Percentiles rank a stretch among this genome's conserved stretches.
Conservation (phyloP, 306 rosid species). For the Fragaria ananassa region DNA sequence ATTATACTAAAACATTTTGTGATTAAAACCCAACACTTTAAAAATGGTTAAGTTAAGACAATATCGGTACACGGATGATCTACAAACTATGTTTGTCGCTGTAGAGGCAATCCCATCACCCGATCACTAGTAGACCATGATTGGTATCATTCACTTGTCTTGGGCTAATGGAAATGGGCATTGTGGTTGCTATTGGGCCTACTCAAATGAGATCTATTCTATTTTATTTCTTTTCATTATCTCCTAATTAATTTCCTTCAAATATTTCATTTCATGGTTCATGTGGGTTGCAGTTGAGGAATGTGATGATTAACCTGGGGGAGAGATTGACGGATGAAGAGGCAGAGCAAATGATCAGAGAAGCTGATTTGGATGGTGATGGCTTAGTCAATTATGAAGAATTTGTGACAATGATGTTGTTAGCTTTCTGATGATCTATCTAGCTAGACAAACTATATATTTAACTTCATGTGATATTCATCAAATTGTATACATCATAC, state of each 20-base stretch:
- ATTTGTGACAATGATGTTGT: slow-evolving; percentile 67
- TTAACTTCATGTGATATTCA: neutral
- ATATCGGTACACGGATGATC: no score
- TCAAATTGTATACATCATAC: neutral
- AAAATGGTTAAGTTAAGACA: no score
- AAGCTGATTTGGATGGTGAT: slow-evolving; percentile 71
- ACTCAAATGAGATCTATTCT: neutral
- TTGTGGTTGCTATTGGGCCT: neutral
- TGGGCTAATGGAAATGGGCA: neutral
- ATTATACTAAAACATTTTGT: no score
- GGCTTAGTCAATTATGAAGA: slow-evolving; percentile 63
- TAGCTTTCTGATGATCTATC: slow-evolving; percentile 28
- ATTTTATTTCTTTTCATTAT: no score
- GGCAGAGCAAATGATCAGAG: slow-evolving; percentile 57
- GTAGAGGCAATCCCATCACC: no score
- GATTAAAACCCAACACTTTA: no score
- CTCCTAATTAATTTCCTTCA: neutral
- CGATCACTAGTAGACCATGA: no score
- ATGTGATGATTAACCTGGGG: slow-evolving; percentile 50
- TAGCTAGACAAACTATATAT: neutral
- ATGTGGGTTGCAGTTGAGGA: slow-evolving; percentile 42
- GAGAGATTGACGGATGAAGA: slow-evolving; percentile 58
- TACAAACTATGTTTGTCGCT: no score
- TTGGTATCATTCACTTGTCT: neutral
- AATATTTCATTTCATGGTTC: neutral